Evolutionary conservation across 176 grass and related monocot species (phyloP).

Genomic region (Oryza longistaminata): DNA sequence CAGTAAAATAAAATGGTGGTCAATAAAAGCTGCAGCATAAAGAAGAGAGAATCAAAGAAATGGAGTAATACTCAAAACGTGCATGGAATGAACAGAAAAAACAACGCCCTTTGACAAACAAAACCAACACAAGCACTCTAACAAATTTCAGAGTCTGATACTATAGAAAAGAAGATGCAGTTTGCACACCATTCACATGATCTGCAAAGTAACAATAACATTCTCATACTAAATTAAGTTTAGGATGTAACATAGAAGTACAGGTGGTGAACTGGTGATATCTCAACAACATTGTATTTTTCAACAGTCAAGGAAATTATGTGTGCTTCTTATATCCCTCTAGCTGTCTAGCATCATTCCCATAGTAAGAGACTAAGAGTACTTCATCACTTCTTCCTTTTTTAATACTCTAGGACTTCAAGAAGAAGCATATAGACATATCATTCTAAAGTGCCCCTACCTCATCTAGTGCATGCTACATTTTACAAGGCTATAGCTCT

Average conservation of each 20-base stretch:
- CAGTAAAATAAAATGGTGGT: not conserved
- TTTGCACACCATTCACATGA: conserved; percentile 23
- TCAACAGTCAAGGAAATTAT: conserved; percentile 19
- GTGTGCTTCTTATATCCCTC: not conserved
- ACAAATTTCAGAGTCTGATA: not conserved
- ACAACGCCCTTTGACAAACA: not conserved
- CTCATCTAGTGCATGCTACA: not conserved
- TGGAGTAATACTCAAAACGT: not conserved
- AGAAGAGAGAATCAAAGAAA: not conserved
- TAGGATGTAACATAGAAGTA: not conserved
- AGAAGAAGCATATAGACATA: not conserved
- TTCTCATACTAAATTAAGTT: not conserved
- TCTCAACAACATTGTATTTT: not conserved
- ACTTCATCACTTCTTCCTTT: not conserved
- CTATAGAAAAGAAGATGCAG: not conserved
- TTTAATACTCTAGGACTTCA: not conserved
- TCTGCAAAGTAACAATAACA: not conserved
- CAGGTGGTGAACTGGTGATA: not conserved
- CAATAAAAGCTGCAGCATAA: not conserved
- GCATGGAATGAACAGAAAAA: not conserved
- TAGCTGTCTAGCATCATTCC: not conserved
- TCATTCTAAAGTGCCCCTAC: not conserved
- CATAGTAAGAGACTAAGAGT: not conserved
- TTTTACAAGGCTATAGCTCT: not conserved
- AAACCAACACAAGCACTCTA: not conserved